Percentiles rank a stretch among this genome's conserved stretches.
phyloP scores from a whole-genome alignment of 805 yeast species.

The Metschnikowia kunwiensis region DNA sequence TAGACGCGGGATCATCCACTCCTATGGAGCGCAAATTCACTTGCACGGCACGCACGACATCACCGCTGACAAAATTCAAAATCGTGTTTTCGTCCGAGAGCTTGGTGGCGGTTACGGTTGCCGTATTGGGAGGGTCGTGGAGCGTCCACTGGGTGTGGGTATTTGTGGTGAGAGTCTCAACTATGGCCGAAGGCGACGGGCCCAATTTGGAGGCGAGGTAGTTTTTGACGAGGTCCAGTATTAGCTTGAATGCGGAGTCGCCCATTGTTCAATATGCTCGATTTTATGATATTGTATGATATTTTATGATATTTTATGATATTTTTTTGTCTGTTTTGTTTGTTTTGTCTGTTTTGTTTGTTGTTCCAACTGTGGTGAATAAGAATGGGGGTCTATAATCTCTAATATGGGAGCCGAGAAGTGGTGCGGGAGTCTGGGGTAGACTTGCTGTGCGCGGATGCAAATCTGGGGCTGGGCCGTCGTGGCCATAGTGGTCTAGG shows the following conservation, averaged over 20 bases:
- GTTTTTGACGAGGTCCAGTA: slow-evolving; percentile 4
- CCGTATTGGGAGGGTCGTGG: not conserved
- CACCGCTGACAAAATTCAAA: slow-evolving; percentile 6
- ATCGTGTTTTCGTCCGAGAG: slow-evolving; percentile 5
- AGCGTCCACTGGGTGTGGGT: slow-evolving; percentile 6
- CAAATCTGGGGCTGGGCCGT: no score
- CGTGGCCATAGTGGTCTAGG: no score
- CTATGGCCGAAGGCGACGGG: not conserved
- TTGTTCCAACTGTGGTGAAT: no score
- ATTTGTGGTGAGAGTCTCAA: slow-evolving; percentile 2
- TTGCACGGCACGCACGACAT: slow-evolving; percentile 5
- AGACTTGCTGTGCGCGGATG: no score
- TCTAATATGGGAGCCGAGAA: no score
- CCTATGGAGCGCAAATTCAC: slow-evolving; percentile 1
- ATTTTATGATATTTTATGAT: no score
- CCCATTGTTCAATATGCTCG: no score
- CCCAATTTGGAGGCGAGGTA: slow-evolving; percentile 4
- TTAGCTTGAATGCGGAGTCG: slow-evolving; percentile 2
- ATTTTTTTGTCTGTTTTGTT: no score
- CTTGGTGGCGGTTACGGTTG: slow-evolving; percentile 5
- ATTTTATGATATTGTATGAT: no score
- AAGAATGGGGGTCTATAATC: no score
- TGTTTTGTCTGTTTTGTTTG: no score
- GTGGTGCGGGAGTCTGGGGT: no score
- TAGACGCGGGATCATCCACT: slow-evolving; percentile 1